These are phyloP conservation scores for Trypanosoma avium DNA, from an alignment of 208 protist genomes.

Conservation along the genomic window DNA sequence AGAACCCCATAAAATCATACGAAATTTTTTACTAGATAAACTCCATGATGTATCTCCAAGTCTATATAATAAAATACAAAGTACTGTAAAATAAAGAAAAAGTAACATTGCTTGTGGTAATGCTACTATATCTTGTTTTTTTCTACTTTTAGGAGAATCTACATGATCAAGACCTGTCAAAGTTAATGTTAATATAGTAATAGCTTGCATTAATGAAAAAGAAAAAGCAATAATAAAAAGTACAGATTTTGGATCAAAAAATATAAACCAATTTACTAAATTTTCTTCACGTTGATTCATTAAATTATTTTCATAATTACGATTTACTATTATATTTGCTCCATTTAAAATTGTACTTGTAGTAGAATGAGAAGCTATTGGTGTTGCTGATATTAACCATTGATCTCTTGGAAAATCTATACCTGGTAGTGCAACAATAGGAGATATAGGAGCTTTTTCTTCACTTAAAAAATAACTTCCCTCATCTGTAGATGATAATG, in stretches of 20 bases:
- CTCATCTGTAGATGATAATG: neutral
- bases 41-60: neutral
- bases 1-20: slow-evolving; percentile 1
- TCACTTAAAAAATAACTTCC: neutral
- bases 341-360: neutral
- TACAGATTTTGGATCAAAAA: slow-evolving; percentile 1
- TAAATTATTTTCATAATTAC: neutral
- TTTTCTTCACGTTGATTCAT: neutral
- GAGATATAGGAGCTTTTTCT: neutral
- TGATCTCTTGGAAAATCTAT: neutral
- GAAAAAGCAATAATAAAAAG: neutral
- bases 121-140: neutral
- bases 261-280: slow-evolving; percentile 2
- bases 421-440: no score
- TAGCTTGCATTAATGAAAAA: neutral
- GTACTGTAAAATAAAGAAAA: slow-evolving; percentile 2
- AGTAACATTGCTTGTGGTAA: neutral
- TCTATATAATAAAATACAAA: slow-evolving; percentile 3
- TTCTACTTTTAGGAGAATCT: neutral
- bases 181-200: neutral
- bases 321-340: neutral
- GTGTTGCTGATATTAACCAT: no score
- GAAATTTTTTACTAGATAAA: neutral
- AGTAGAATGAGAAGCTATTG: neutral
- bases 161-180: neutral